Conservation (phyloP, 2,329 filamentous ascomycete species). For the Stemphylium lycopersici region DNA sequence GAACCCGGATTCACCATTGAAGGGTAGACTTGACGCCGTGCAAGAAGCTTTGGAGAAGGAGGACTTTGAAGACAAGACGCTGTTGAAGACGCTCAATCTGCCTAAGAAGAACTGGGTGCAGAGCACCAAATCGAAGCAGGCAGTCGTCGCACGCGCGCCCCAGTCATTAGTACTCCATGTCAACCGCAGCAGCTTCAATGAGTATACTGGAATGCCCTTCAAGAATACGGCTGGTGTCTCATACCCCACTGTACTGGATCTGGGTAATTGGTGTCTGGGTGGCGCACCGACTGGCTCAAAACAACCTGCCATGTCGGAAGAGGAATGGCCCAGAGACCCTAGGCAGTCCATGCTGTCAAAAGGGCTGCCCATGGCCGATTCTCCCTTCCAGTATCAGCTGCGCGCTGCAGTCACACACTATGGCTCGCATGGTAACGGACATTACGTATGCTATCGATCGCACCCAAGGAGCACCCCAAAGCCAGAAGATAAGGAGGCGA, state of each 20-base stretch:
- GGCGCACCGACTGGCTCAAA: slow-evolving; percentile 49
- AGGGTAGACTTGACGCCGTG: slow-evolving; percentile 67
- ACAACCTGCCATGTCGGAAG: slow-evolving; percentile 50
- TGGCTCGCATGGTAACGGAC: slow-evolving; percentile 90
- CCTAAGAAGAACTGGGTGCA: slow-evolving; percentile 69
- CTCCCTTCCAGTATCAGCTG: slow-evolving; percentile 69
- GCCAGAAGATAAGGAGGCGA: slow-evolving; percentile 1
- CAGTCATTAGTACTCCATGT: slow-evolving; percentile 83
- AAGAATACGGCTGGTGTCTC: slow-evolving; percentile 83
- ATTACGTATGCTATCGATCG: slow-evolving; percentile 90
- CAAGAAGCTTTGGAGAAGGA: slow-evolving; percentile 76
- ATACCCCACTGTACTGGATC: slow-evolving; percentile 76
- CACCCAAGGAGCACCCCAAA: slow-evolving; percentile 53
- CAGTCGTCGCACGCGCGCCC: slow-evolving; percentile 81
- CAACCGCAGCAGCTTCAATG: slow-evolving; percentile 90
- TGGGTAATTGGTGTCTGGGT: slow-evolving; percentile 85
- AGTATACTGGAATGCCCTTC: slow-evolving; percentile 75
- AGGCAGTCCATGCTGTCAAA: slow-evolving; percentile 73
- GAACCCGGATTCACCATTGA: slow-evolving; percentile 52
- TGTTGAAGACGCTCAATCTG: slow-evolving; percentile 55
- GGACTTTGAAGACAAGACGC: slow-evolving; percentile 67
- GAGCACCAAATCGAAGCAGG: slow-evolving; percentile 87
- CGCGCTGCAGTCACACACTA: slow-evolving; percentile 87
- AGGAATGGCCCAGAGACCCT: slow-evolving; percentile 75
- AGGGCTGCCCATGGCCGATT: slow-evolving; percentile 42